These are phyloP conservation scores for Cladosporium sp. DNA, from an alignment of 2,329 filamentous ascomycete genomes.

Conservation along the genomic window DNA sequence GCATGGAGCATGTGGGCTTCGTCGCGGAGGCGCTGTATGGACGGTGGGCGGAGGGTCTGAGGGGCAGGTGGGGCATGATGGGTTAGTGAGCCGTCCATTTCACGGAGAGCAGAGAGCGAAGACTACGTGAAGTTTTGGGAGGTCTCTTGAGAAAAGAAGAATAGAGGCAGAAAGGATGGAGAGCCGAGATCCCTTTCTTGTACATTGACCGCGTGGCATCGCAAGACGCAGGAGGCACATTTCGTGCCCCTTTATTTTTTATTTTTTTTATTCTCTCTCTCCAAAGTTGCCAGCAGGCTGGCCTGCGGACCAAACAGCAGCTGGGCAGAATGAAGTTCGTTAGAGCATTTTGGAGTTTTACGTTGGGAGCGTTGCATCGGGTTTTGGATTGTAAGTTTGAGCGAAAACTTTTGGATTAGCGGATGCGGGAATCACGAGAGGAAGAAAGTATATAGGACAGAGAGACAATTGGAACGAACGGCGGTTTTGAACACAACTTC, in stretches of 20 bases:
- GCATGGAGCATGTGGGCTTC: slow-evolving; percentile 90
- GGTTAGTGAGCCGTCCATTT: background rate
- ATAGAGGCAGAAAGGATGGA: background rate
- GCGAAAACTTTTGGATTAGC: background rate
- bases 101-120: background rate
- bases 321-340: background rate
- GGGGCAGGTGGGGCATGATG: slow-evolving; percentile 44
- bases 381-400: background rate
- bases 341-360: background rate
- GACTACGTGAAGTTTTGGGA: background rate
- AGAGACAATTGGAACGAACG: background rate
- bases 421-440: background rate
- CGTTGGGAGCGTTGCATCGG: background rate
- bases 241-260: background rate
- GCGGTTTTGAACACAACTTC: too few species aligned
- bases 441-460: background rate
- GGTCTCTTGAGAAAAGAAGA: background rate
- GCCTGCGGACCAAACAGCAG: slow-evolving; percentile 6
- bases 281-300: background rate
- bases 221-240: background rate
- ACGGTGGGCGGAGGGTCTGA: slow-evolving; percentile 83
- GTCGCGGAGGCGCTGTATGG: slow-evolving; percentile 88
- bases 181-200: background rate
- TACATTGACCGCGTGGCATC: background rate
- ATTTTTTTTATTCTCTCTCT: background rate